Percentiles rank a stretch among this genome's conserved stretches.
Conservation (phyloP, 2,329 filamentous ascomycete genomes). For the Fusarium sulawesiense region DNA sequence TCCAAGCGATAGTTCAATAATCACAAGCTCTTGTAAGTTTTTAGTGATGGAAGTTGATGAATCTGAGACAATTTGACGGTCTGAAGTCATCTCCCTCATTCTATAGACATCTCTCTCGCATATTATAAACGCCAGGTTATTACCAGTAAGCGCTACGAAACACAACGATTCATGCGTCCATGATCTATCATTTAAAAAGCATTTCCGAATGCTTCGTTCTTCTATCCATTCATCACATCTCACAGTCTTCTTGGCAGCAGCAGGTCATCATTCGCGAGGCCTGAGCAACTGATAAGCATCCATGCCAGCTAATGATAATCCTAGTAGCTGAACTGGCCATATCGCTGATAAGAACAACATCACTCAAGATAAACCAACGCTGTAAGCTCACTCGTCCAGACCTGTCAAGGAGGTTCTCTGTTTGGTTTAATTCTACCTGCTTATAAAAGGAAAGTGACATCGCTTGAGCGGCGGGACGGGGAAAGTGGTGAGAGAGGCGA, state of each 20-base stretch:
- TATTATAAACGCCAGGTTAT: not conserved
- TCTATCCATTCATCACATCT: conserved; percentile 14
- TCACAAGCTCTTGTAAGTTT: not conserved
- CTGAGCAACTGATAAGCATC: conserved; percentile 43
- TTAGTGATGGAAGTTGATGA: not conserved
- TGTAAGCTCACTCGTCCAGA: conserved; percentile 9
- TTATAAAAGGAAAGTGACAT: conserved; percentile 26
- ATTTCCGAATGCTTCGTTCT: not conserved
- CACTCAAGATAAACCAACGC: conserved; percentile 10
- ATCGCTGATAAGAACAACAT: conserved; percentile 34
- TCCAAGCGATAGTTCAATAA: not conserved
- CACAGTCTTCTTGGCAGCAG: conserved; percentile 5
- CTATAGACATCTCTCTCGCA: not conserved
- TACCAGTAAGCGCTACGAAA: conserved; percentile 1
- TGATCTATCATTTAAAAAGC: conserved; percentile 20
- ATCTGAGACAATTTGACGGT: not conserved
- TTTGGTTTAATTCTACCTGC: conserved; percentile 13
- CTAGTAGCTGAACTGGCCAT: conserved; percentile 10
- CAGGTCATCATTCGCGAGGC: conserved; percentile 10
- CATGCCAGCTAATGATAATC: conserved; percentile 36
- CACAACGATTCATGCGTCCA: not conserved
- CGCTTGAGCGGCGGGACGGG: conserved; percentile 2
- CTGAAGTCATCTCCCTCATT: not conserved
- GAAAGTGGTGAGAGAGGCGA: not conserved
- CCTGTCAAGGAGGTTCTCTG: conserved; percentile 1